Evolutionary conservation across 2,329 filamentous ascomycete species (phyloP), one percentile per base, ranked within the genome.

Genomic region (Monosporascus sp.): DNA sequence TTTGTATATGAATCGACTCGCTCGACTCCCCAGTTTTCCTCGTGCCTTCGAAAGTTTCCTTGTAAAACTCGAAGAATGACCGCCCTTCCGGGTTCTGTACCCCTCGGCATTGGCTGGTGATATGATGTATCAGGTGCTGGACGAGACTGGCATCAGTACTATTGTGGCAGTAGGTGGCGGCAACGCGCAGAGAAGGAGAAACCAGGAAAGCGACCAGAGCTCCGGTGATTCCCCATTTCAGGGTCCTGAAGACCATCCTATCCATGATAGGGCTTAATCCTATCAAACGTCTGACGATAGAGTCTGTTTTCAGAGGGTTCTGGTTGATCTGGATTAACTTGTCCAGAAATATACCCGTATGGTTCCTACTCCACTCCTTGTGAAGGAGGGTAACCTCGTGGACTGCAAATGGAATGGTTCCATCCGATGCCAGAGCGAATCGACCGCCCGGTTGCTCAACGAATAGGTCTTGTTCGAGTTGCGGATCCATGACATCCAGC

Each of bases 301-400:
- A 72, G 49, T 79, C 74, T 2, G 80, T 82, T 2, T 74, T 73
- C 2, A 64, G 57, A 0, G 70, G 67, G 51, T 83, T 84, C 62
- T 86, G 80, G 57, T 86, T 78, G 48, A 87, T 75, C 20, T 74
- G 73, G 27, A 91, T 74, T 25, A 91, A 74, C 65, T 87, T 89
- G 63, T 85, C 82, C 24, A 87, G 66, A 50, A 88, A 82, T n/a
- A 83, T 71, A 57, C 79, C 82, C 5, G 63, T 57, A 18, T 61
- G 54, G 24, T 60, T 58, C 48, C 67, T 61, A 57, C 65, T 63
- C 72, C 74, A 77, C 37, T 77, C 71, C 37, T 67, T 66, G 53
- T 76, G 70, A 2, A 85, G 57, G 2, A 77, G 59, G 27, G 74
- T 67, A 14, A 77, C 69, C 62, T 85, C 82, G 0, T 62, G 56